phyloP scores from a whole-genome alignment of 768 basidiomycete genomes.

The Termitomyces eurrhizus region DNA sequence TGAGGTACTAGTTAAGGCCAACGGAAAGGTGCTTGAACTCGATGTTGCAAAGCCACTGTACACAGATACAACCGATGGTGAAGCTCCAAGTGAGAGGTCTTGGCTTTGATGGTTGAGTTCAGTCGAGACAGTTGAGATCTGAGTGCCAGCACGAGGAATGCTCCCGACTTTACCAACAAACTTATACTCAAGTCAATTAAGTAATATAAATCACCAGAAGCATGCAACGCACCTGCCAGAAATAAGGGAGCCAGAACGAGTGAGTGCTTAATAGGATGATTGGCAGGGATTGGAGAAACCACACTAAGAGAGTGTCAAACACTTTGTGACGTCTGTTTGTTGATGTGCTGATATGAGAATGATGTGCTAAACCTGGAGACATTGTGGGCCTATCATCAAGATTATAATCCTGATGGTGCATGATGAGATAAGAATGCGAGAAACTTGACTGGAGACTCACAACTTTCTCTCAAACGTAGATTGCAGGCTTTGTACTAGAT shows the following conservation, averaged over 20 bases:
- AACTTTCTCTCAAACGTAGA: slow-evolving; percentile 5
- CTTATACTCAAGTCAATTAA: not conserved
- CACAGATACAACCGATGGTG: too few relatives aligned
- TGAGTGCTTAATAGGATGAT: not conserved
- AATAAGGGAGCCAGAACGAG: not conserved
- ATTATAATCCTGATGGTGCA: not conserved
- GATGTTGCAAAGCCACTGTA: too few relatives aligned
- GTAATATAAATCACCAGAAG: not conserved
- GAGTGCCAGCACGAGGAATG: not conserved
- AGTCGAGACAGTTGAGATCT: too few relatives aligned
- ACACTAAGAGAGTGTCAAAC: not conserved
- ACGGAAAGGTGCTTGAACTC: too few relatives aligned
- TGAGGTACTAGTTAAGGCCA: too few relatives aligned
- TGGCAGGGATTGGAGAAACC: not conserved
- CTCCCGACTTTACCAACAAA: not conserved
- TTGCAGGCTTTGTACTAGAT: not conserved
- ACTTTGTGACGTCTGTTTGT: not conserved
- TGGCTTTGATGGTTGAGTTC: too few relatives aligned
- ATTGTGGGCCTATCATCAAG: not conserved
- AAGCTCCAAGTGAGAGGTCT: too few relatives aligned
- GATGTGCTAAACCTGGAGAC: not conserved
- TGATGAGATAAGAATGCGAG: not conserved
- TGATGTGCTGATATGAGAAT: not conserved
- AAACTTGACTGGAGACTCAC: not conserved
- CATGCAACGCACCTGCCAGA: not conserved